phyloP scores from a whole-genome alignment of 345 rosid genomes.

The Schrenkiella parvula region DNA sequence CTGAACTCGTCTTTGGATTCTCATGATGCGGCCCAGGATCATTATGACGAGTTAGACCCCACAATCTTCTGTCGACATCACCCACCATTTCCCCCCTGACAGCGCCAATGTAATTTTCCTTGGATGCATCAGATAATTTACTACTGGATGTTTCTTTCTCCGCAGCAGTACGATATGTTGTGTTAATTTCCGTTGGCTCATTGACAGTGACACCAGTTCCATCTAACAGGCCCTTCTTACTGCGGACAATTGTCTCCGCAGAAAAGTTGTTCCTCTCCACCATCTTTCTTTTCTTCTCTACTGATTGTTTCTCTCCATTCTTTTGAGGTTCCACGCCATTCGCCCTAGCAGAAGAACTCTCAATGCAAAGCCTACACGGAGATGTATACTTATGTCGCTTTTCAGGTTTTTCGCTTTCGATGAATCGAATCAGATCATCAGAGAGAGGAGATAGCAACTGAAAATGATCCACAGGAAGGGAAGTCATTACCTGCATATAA shows the following conservation, averaged over 20 bases:
- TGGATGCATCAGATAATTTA: conserved; percentile 34
- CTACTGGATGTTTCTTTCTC: conserved; percentile 28
- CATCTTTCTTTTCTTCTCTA: conserved; percentile 45
- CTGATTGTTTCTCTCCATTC: conserved; percentile 41
- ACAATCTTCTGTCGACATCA: conserved; percentile 41
- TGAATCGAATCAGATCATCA: conserved; percentile 42
- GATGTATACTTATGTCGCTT: conserved; percentile 38
- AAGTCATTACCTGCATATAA: conserved; percentile 73
- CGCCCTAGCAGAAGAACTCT: conserved; percentile 28
- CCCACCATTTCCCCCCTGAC: conserved; percentile 39
- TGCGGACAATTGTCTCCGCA: conserved; percentile 39
- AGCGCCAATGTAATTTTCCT: conserved; percentile 35
- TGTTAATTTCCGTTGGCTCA: conserved; percentile 24
- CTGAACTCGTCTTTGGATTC: conserved; percentile 42
- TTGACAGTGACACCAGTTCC: conserved; percentile 27
- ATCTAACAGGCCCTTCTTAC: conserved; percentile 35
- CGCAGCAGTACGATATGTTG: conserved; percentile 17
- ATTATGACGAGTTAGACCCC: conserved; percentile 35
- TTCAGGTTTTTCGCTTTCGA: conserved; percentile 40
- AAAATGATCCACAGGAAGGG: conserved; percentile 47
- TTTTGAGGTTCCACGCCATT: conserved; percentile 41
- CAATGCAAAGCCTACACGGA: conserved; percentile 31
- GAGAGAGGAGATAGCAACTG: conserved; percentile 76
- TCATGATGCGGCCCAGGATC: conserved; percentile 42
- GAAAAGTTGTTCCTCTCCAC: conserved; percentile 44